A percentile compares a stretch with the other conserved stretches of the same genome.
These are phyloP conservation scores for Dothistroma septosporum DNA, from an alignment of 2,329 filamentous ascomycete genomes.

Conservation along the genomic window DNA sequence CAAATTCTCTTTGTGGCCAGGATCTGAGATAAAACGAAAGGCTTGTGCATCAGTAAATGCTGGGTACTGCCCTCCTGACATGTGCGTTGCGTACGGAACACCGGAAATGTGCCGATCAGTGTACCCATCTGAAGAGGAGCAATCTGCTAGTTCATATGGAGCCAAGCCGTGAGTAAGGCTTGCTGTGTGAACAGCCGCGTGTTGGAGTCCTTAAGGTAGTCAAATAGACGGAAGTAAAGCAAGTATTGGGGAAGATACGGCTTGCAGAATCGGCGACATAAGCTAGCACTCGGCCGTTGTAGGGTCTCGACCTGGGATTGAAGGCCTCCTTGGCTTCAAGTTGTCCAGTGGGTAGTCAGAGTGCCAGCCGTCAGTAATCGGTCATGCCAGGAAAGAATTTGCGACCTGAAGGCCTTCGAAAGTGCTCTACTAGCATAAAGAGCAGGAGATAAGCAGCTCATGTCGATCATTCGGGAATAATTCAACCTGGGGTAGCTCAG, in stretches of 20 bases:
- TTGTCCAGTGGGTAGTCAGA: not conserved
- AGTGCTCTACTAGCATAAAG: constrained; percentile 1
- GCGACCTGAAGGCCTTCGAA: not conserved
- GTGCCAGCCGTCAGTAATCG: not conserved
- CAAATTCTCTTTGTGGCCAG: constrained; percentile 28
- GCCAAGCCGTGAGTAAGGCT: not conserved
- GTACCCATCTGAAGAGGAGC: not conserved
- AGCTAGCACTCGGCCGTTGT: not conserved
- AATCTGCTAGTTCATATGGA: not conserved
- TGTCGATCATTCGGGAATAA: not conserved
- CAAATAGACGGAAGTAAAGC: not conserved
- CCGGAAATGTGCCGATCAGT: not conserved
- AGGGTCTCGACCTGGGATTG: not conserved
- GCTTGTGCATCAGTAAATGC: constrained; percentile 10
- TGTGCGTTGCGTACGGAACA: constrained; percentile 17
- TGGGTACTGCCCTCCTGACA: constrained; percentile 13
- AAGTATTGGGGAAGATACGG: not conserved
- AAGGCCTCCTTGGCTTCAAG: not conserved
- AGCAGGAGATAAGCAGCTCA: constrained; percentile 1
- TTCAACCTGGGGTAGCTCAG: constrained; percentile 1
- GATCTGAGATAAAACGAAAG: constrained; percentile 28
- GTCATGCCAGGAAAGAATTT: not conserved
- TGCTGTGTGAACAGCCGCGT: too few relatives aligned
- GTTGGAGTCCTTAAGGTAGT: not conserved
- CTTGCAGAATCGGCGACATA: too few relatives aligned